Base-by-base conservation (phyloP, 257 asterid genomes). In the Plantago elongata region DNA sequence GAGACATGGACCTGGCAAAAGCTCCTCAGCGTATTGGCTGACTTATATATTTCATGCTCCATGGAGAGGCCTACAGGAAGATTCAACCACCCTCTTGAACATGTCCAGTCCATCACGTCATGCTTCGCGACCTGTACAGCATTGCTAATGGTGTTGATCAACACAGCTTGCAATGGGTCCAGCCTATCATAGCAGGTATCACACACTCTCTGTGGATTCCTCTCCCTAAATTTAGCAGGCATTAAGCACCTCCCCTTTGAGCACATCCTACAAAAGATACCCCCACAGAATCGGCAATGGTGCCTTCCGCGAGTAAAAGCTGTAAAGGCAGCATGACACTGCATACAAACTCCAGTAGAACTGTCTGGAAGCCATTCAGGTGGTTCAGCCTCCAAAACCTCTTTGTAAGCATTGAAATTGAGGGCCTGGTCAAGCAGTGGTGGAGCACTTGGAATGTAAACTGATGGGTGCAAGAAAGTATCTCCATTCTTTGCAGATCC, bases 281-380 rank as follows among this genome's bases (percentile, higher is more conserved):
- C 93, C 54, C 99, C 99, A 73, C 99, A 93, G 68, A 89, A 90
- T 71, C 97, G 88, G 69, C 99, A 93, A 70, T 93, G 99, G 78
- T 93, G 99, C 71, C 99, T 82, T 63, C 99, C 99, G 14, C 99
- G 90, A 38, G 95, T 87, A 71, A 93, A 68, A 57, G 96, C 96
- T 12, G 97, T 87, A 72, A 93, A 93, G 13, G 82, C 83, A 59
- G 95, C 90, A 72, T 68, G 73, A 78, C 97, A 93, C 76, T 85
- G 99, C 99, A 93, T 93, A 81, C 99, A 93, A 46, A 62, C 75
- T 45, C 69, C 62, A 9, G 95, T 72, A 0, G 94, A 79, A 72
- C 99, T 93, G 77, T 93, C 99, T 12, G 96, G 97, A 65, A 87
- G 89, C 99, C 99, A 93, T 54, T 93, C 99, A 11, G 97, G 97